Base-by-base conservation (phyloP, 176 grass and related monocot genomes). In the Rhynchospora tenuis region DNA sequence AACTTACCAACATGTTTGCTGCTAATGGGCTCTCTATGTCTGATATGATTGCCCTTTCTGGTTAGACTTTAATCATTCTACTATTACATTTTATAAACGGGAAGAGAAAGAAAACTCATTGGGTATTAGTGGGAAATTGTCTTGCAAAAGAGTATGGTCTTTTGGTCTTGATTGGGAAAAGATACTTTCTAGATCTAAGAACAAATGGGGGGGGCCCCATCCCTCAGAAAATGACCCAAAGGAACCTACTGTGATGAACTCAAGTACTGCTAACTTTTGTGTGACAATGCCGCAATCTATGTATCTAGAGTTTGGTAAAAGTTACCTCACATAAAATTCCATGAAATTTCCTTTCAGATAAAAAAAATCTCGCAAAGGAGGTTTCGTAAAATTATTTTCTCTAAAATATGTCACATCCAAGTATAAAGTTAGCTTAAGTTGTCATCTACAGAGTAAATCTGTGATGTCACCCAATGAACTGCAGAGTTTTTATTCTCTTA, bases 31-130 rank as follows among this genome's bases (percentile, higher is more conserved):
- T 98, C 46, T 94, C 95, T n/a, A 90, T 88, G 81, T 19, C 31
- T 42, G 95, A 98, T 85, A 94, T 98, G 95, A 89, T 98, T 5
- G 90, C 92, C 76, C 59, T 98, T 45, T 98, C 92, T 24, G 95
- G 95, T 93, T 87, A 90, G 61, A 68, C 43, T 64, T 79, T 59
- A 81, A 59, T 63, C 26, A 11, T 20, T 2, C 57, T 72, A 16
- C n/a, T 84, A n/a, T 64, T 81, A 3, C 66, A 72, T 77, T 77
- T 77, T 56, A 16, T 56, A 26, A 5, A 31, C 55, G 73, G 7
- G 27, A 77, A 55, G 12, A 24, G 31, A 3, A 27, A 70, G 29
- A 56, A 23, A 3, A 9, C 38, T 71, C 33, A 69, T n/a, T 69
- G 16, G 10, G 17, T 70, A 45, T 45, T 45, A 45, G 67, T 70